Evolutionary conservation across 73 alveolate genomes (phyloP), one percentile per base, ranked within the genome.

Genomic region (Symbiodinium natans): DNA sequence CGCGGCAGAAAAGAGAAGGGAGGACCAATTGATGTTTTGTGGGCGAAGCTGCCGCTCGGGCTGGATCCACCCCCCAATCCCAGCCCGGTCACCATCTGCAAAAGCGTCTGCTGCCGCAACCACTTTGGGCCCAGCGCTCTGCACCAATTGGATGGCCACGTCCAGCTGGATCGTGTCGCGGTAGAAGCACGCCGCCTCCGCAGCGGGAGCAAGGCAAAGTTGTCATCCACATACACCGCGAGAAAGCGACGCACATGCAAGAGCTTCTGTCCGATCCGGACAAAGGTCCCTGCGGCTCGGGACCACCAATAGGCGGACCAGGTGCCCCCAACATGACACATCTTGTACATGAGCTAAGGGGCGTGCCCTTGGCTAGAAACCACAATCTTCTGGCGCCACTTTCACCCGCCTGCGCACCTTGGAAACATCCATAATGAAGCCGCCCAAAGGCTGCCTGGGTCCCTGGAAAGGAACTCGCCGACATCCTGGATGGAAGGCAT

Each of bases 41-140:
- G 94, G 93, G 40, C 19, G 23, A 42, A 87, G 38, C 21, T 13
- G 11, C 11, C 11, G 0, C 33, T 33, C 71, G 9, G 73, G 43
- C 17, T 68, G 85, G 2, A 87, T 25, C 94, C 94, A 87, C 21
- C 94, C 85, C 71, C 94, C 84, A 17, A 87, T 31, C 34, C 94
- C 94, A 10, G 71, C 41, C 21, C 19, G 29, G 27, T 13, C 42
- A 8, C 52, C 85, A 6, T 87, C 94, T 5, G 94, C 94, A 59
- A 59, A 56, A 0, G 94, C 94, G 42, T 87, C 94, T 7, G 94
- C 94, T 0, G 94, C 94, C 1, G 94, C 80, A 41, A 87, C 68
- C 41, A 36, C n/a, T 41, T 17, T 21, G 15, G 94, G 94, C 40
- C 93, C 93, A 7, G 36, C 6, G 5, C 56, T 29, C 54, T 85